Conservation (phyloP, 305 asterid genomes). For the Salvia sclarea region DNA sequence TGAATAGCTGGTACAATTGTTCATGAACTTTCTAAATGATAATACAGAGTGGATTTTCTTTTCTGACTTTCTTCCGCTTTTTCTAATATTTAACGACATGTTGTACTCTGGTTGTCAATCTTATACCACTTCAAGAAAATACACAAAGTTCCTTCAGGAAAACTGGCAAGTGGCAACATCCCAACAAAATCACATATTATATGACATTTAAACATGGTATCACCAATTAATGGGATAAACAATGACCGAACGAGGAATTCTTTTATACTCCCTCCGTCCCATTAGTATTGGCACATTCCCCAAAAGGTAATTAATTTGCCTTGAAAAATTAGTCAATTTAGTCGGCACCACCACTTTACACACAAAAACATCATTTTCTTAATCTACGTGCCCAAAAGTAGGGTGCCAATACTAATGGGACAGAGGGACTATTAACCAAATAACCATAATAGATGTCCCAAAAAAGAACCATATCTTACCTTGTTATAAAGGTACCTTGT, state of each 20-base stretch:
- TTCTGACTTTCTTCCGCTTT: not conserved
- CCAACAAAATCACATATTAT: not conserved
- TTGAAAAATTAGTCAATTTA: too few relatives aligned
- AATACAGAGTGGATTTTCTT: too few relatives aligned
- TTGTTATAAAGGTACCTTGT: conserved; percentile 68
- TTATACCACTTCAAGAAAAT: not conserved
- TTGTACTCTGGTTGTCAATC: too few relatives aligned
- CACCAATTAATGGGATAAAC: not conserved
- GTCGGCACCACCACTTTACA: too few relatives aligned
- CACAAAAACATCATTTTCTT: too few relatives aligned
- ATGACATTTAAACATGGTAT: not conserved
- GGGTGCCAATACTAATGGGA: too few relatives aligned
- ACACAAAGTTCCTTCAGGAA: conserved; percentile 7
- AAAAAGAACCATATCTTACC: conserved; percentile 44
- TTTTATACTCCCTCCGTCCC: too few relatives aligned
- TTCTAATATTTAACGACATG: not conserved
- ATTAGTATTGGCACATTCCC: too few relatives aligned
- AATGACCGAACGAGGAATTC: conserved; percentile 2
- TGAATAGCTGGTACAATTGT: conserved; percentile 9
- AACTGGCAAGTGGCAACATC: not conserved
- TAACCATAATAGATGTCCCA: not conserved
- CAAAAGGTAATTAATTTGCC: too few relatives aligned
- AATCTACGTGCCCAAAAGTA: too few relatives aligned
- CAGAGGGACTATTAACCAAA: not conserved
- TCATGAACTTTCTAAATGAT: too few relatives aligned